phyloP scores from a whole-genome alignment of 2,329 filamentous ascomycete species.

The Xylariaceae sp. region DNA sequence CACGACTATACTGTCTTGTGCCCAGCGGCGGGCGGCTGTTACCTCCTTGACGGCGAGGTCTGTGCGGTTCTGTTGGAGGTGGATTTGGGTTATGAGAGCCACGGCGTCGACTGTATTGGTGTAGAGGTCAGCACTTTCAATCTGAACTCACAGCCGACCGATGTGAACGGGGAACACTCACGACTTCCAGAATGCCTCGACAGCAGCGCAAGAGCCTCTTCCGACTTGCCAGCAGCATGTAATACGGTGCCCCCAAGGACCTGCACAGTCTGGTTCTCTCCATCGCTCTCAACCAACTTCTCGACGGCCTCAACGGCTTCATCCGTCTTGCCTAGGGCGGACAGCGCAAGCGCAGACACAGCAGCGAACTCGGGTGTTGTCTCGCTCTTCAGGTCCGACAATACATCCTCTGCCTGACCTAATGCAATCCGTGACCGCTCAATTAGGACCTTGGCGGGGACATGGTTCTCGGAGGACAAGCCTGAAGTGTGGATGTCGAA shows the following conservation, averaged over 20 bases:
- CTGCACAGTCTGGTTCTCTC: constrained; percentile 77
- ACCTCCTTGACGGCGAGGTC: constrained; percentile 92
- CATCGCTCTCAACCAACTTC: constrained; percentile 61
- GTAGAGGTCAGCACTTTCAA: background rate
- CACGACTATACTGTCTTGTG: constrained; percentile 88
- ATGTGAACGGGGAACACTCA: constrained; percentile 41
- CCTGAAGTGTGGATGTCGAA: constrained; percentile 80
- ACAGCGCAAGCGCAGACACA: constrained; percentile 71
- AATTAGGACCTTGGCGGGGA: constrained; percentile 72
- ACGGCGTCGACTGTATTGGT: constrained; percentile 61
- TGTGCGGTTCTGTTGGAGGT: constrained; percentile 84
- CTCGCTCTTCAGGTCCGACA: constrained; percentile 62
- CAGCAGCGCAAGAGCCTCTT: constrained; percentile 77
- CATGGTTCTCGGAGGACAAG: constrained; percentile 73
- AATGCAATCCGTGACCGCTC: constrained; percentile 81
- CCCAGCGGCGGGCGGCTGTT: constrained; percentile 80
- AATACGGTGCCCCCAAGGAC: constrained; percentile 77
- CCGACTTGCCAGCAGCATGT: constrained; percentile 73
- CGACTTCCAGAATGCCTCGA: constrained; percentile 81
- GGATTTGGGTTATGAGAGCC: constrained; percentile 84
- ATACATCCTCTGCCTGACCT: constrained; percentile 70
- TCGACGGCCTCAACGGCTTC: constrained; percentile 61
- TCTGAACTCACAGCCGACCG: background rate
- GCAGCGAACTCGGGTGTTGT: constrained; percentile 66
- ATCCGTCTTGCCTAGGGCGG: constrained; percentile 55